Percentiles rank a stretch among this genome's conserved stretches.
Evolutionary conservation across 352 stramenopile genomes (phyloP).

Genomic region (Globisporangium nagaii): DNA sequence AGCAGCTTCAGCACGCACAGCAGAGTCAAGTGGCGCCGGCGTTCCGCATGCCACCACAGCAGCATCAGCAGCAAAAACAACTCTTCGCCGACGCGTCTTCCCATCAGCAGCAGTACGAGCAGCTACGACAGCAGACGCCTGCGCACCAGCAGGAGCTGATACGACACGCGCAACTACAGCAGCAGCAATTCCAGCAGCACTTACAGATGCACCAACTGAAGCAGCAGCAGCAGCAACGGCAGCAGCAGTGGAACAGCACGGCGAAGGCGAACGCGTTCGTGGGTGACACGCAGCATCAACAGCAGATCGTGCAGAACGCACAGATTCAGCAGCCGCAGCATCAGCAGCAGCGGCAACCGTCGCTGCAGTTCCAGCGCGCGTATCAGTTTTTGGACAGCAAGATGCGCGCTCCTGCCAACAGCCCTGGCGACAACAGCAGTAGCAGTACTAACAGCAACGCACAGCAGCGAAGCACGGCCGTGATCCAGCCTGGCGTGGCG

Average conservation of each 20-base stretch:
- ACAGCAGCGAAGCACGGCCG: constrained; percentile 3
- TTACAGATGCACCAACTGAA: constrained; percentile 5
- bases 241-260: neutral
- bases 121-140: constrained; percentile 3
- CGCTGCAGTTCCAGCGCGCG: neutral
- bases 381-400: constrained; percentile 5
- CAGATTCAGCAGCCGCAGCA: neutral
- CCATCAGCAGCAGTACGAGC: constrained; percentile 2
- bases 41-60: neutral
- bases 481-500: constrained; percentile 16
- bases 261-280: too few relatives aligned
- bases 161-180: constrained; percentile 11
- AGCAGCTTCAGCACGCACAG: neutral
- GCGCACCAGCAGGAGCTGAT: neutral
- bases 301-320: neutral
- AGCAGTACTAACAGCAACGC: neutral
- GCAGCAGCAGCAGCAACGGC: neutral
- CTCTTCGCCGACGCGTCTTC: neutral
- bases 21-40: neutral
- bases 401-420: neutral
- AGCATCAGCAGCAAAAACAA: constrained; percentile 3
- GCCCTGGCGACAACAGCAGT: neutral
- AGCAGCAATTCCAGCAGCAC: constrained; percentile 11
- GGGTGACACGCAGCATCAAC: too few relatives aligned
- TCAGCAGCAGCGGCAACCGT: neutral